phyloP scores from a whole-genome alignment of 176 grass and related monocot genomes.

The Themeda triandra region DNA sequence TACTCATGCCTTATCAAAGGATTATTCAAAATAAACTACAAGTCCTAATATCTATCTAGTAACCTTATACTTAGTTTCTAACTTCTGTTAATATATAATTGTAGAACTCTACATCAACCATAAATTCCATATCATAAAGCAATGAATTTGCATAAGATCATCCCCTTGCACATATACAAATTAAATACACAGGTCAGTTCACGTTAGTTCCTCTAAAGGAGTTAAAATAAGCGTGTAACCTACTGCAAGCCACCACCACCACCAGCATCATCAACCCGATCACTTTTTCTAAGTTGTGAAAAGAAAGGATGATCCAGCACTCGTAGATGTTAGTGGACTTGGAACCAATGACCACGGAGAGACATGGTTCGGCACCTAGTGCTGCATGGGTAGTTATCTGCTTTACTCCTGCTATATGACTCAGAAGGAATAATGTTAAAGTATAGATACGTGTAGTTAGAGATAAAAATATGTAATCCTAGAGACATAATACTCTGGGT shows the following conservation, averaged over 20 bases:
- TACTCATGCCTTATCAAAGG: not conserved
- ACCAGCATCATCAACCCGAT: not conserved
- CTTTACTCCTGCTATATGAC: not conserved
- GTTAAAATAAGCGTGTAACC: not conserved
- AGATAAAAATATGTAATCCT: too few relatives aligned
- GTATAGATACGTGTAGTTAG: too few relatives aligned
- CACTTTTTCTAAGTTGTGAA: not conserved
- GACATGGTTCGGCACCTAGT: not conserved
- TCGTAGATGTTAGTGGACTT: not conserved
- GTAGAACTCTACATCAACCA: not conserved
- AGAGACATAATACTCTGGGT: too few relatives aligned
- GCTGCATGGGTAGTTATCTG: not conserved
- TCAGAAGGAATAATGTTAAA: too few relatives aligned
- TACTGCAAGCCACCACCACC: not conserved
- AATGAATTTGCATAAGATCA: not conserved
- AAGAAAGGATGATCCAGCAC: not conserved
- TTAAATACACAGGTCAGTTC: not conserved
- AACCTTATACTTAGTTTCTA: not conserved
- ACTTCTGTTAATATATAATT: not conserved
- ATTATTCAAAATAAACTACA: not conserved
- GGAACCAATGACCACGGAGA: not conserved
- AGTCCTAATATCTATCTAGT: not conserved
- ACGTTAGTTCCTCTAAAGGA: not conserved
- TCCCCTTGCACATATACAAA: not conserved
- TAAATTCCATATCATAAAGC: not conserved